phyloP scores from a whole-genome alignment of 2,329 filamentous ascomycete genomes.

The Neopestalotiopsis sp. region DNA sequence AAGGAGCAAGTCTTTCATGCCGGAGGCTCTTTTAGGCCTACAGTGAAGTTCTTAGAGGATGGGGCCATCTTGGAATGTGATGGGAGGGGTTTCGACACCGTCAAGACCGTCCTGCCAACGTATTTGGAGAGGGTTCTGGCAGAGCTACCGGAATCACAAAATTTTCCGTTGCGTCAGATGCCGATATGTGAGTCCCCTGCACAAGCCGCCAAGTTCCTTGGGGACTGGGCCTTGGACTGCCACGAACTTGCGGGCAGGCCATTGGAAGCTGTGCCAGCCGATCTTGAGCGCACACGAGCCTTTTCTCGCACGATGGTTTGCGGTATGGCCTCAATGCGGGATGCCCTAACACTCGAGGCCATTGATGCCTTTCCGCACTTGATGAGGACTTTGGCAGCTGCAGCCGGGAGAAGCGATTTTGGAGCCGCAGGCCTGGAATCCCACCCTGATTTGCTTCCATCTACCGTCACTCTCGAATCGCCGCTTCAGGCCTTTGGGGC shows the following conservation, averaged over 20 bases:
- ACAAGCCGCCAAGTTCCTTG: background rate
- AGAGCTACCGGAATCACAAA: background rate
- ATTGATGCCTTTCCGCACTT: background rate
- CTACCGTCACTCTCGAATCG: background rate
- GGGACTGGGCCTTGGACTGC: background rate
- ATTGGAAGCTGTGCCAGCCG: background rate
- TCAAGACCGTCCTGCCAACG: background rate
- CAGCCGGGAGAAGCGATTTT: background rate
- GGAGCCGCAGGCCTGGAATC: too few relatives aligned
- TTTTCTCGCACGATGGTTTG: conserved; percentile 8
- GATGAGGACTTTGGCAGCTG: background rate
- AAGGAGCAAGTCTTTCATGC: background rate
- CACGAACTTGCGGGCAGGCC: background rate
- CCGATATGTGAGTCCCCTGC: background rate
- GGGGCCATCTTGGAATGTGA: background rate
- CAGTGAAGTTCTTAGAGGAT: background rate
- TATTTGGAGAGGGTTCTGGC: background rate
- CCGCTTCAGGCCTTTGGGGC: background rate
- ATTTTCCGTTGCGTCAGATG: background rate
- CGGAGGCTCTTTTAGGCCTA: background rate
- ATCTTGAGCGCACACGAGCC: background rate
- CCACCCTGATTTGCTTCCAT: background rate
- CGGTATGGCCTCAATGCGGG: background rate
- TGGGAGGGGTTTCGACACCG: background rate
- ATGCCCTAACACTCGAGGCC: background rate